Conservation (phyloP, 192 early-diverging fungal species). For the Haplosporangium gracile region DNA sequence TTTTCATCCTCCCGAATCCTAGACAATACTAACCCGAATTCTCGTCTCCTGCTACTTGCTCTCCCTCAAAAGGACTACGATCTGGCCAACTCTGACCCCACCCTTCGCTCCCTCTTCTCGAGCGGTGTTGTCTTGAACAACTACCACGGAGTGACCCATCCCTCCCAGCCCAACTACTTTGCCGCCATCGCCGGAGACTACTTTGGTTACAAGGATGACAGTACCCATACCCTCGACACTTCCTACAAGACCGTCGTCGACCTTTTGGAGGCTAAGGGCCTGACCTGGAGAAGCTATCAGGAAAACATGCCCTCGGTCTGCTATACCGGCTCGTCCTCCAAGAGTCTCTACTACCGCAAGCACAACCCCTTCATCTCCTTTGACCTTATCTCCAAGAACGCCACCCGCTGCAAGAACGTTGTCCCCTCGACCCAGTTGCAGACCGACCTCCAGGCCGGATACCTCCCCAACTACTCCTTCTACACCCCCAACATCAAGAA, state of each 20-base stretch:
- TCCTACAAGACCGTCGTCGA: slow-evolving; percentile 60
- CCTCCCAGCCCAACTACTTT: slow-evolving; percentile 83
- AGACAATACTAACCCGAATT: background rate
- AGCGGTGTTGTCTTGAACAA: slow-evolving; percentile 68
- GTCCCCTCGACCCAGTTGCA: slow-evolving; percentile 68
- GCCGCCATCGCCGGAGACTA: slow-evolving; percentile 65
- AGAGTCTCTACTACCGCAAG: slow-evolving; percentile 67
- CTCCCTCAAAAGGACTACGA: slow-evolving; percentile 8
- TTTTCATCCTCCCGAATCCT: background rate
- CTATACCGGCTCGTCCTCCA: slow-evolving; percentile 25
- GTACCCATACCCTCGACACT: slow-evolving; percentile 57
- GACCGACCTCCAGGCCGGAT: slow-evolving; percentile 59
- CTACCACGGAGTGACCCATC: slow-evolving; percentile 69
- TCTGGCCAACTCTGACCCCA: slow-evolving; percentile 16
- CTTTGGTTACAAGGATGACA: slow-evolving; percentile 62
- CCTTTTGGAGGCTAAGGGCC: slow-evolving; percentile 64
- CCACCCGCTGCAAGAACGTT: slow-evolving; percentile 70
- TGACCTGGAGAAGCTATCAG: slow-evolving; percentile 75
- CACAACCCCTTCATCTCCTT: slow-evolving; percentile 82
- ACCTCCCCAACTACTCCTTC: slow-evolving; percentile 33
- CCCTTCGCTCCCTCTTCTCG: background rate
- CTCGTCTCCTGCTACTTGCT: background rate
- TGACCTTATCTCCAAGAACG: slow-evolving; percentile 64
- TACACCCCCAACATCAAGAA: slow-evolving; percentile 73
- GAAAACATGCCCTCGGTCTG: slow-evolving; percentile 70